Percentiles rank a stretch among this genome's conserved stretches.
These are phyloP conservation scores for Boechera divaricarpa DNA, from an alignment of 345 rosid species.

Conservation along the genomic window DNA sequence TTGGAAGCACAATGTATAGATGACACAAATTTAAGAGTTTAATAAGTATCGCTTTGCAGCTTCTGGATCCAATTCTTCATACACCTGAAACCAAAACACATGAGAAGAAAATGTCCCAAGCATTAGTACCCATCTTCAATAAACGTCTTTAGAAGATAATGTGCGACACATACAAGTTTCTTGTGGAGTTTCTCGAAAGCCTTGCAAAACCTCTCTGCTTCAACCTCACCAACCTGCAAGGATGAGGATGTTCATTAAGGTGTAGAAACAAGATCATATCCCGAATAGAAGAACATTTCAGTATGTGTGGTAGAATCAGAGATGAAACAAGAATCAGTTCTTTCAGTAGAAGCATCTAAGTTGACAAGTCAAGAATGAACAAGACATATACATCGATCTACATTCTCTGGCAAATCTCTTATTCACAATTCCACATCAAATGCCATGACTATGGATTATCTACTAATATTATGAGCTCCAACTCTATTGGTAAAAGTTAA, in stretches of 20 bases:
- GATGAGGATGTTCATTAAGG: slow-evolving; percentile 7
- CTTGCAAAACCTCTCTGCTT: slow-evolving; percentile 78
- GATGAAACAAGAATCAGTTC: slow-evolving; percentile 22
- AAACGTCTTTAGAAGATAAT: not conserved
- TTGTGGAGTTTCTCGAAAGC: slow-evolving; percentile 76
- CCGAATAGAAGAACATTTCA: not conserved
- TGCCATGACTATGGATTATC: not conserved
- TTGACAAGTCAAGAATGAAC: not conserved
- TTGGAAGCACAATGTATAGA: slow-evolving; percentile 20
- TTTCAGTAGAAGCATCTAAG: not conserved
- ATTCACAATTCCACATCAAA: not conserved
- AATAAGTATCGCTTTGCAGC: slow-evolving; percentile 54
- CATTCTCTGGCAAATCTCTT: not conserved
- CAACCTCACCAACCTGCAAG: slow-evolving; percentile 67
- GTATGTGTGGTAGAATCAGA: slow-evolving; percentile 12
- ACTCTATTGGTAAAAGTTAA: not conserved
- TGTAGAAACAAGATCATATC: not conserved
- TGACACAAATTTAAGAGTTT: slow-evolving; percentile 31
- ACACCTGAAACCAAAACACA: slow-evolving; percentile 55
- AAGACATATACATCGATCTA: slow-evolving; percentile 3
- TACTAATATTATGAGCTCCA: not conserved
- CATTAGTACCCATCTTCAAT: not conserved
- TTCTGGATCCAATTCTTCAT: slow-evolving; percentile 65
- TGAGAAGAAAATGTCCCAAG: not conserved
- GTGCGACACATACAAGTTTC: slow-evolving; percentile 62